Evolutionary conservation across 192 early-diverging fungal genomes (phyloP).

Genomic region (Chytriomyces sp.): DNA sequence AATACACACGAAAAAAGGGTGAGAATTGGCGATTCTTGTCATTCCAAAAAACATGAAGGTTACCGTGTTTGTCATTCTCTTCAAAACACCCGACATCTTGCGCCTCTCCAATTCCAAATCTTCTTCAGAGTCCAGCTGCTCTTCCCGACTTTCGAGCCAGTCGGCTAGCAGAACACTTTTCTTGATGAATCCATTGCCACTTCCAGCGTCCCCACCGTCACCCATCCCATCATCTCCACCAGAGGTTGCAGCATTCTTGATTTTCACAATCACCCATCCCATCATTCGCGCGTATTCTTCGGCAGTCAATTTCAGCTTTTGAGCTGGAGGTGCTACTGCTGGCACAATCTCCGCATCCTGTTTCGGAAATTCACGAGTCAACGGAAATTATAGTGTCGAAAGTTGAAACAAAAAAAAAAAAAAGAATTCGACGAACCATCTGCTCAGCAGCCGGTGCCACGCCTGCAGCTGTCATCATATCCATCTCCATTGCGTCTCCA

Average conservation of each 20-base stretch:
- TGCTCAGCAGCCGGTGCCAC: background rate
- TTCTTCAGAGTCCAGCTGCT: conserved; percentile 66
- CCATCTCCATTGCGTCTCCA: conserved; percentile 48
- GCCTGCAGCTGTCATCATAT: background rate
- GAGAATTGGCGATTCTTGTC: too few relatives aligned
- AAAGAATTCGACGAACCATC: background rate
- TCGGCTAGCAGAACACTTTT: conserved; percentile 67
- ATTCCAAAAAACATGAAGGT: conserved; percentile 3
- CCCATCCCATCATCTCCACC: conserved; percentile 17
- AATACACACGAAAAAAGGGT: background rate
- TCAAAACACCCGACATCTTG: conserved; percentile 72
- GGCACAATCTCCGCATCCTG: too few relatives aligned
- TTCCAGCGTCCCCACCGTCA: conserved; percentile 32
- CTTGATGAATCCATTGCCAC: conserved; percentile 29
- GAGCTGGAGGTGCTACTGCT: conserved; percentile 8
- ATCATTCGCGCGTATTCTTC: conserved; percentile 58
- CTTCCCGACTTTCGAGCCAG: conserved; percentile 73
- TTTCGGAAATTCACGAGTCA: background rate
- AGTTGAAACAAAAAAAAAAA: background rate
- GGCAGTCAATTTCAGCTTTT: conserved; percentile 44
- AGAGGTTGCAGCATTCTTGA: conserved; percentile 1
- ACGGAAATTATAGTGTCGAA: background rate
- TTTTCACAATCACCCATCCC: conserved; percentile 46
- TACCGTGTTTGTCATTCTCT: conserved; percentile 69
- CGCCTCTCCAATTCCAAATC: conserved; percentile 61